phyloP scores from a whole-genome alignment of 2,329 filamentous ascomycete species.

The Stachybotrys chartarum region DNA sequence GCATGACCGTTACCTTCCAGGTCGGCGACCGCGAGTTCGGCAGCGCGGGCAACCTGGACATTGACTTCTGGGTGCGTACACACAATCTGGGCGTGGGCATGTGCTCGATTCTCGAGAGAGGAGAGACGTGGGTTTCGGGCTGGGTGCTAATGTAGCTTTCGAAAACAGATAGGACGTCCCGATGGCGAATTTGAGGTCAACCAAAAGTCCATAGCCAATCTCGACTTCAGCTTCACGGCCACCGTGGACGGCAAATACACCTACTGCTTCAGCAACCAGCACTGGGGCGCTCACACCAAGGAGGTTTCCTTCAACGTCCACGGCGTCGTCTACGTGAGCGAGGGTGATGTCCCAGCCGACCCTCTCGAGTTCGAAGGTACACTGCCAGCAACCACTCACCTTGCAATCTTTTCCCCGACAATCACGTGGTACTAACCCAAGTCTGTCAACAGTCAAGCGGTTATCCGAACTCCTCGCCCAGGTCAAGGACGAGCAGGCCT shows the following conservation, averaged over 20 bases:
- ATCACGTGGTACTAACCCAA: constrained; percentile 5
- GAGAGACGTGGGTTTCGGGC: no score
- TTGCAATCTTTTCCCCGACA: neutral
- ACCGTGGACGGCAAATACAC: constrained; percentile 78
- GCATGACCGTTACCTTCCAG: constrained; percentile 98
- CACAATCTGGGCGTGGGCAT: neutral
- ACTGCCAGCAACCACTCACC: constrained; percentile 8
- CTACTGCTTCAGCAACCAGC: constrained; percentile 99
- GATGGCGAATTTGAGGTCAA: constrained; percentile 67
- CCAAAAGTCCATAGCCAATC: constrained; percentile 75
- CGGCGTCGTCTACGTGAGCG: constrained; percentile 93
- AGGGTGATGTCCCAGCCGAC: constrained; percentile 75
- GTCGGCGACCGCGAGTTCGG: constrained; percentile 96
- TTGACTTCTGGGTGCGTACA: constrained; percentile 88
- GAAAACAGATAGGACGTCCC: constrained; percentile 69
- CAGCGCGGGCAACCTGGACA: constrained; percentile 85
- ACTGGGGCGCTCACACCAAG: constrained; percentile 93
- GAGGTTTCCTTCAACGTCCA: constrained; percentile 99
- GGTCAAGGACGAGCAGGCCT: constrained; percentile 96
- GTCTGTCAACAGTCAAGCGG: constrained; percentile 54
- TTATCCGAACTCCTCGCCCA: constrained; percentile 81
- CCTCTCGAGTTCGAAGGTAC: constrained; percentile 86
- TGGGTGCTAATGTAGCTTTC: neutral
- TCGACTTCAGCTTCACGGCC: constrained; percentile 89
- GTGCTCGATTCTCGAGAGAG: no score